Evolutionary conservation across 495 filamentous ascomycete genomes (phyloP), one percentile per base, ranked within the genome.

Genomic region (Penicillium riverlandense): DNA sequence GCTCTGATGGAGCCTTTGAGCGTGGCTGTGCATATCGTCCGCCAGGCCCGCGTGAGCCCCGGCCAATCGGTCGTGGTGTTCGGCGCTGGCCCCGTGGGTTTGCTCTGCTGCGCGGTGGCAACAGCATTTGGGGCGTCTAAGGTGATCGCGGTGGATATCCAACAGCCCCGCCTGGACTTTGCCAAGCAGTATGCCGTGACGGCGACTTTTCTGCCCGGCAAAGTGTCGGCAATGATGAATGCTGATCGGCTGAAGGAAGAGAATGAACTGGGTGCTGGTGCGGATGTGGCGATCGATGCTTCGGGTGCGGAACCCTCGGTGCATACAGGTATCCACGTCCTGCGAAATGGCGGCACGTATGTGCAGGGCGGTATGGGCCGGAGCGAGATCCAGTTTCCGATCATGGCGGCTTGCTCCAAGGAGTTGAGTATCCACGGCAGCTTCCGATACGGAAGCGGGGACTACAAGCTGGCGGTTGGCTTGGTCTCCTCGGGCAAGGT

Each of bases 351-450:
- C 8, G 77, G 78, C 10, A 79, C 69, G 6, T 81, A 75, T 47
- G 77, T 83, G 3, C 78, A 84, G 53, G 76, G 72, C 35, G 79
- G 78, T 11, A 75, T 82, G 72, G 78, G 76, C 0, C 70, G 70
- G 38, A 71, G 69, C 48, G 74, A 78, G 53, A 72, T 78, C 36
- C 57, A 50, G 2, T 77, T 80, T 54, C 76, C 78, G 1, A 80
- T 81, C 47, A 76, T 72, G 57, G 70, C 67, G 2, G 67, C 70
- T n/a, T 76, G 70, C 53, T 71, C 70, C 11, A 72, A 75, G 50
- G 78, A 73, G 46, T 47, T 79, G 50, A 76, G 58, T 8, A 37
- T 79, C 39, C 73, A 70, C 49, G 75, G 75, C 7, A 71, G 69
- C 40, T 76, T 79, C 53, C 65, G 76, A 27, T 79, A 79, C 46